A percentile compares a stretch with the other conserved stretches of the same genome.
phyloP scores from a whole-genome alignment of 331 rosid species.

The Stylosanthes scabra region DNA sequence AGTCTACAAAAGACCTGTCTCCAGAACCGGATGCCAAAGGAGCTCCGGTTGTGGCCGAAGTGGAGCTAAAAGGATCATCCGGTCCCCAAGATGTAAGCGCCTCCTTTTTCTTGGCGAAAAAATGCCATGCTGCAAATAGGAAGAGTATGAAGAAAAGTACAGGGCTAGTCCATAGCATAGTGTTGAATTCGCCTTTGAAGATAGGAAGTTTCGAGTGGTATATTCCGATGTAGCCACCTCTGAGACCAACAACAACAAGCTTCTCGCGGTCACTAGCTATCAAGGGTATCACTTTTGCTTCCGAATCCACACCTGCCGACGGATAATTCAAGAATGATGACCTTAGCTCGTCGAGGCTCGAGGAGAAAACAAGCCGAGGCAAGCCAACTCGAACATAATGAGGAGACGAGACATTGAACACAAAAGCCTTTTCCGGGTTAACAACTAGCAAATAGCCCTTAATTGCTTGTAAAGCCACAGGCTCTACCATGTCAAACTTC shows the following conservation, averaged over 20 bases:
- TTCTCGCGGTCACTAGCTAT: slow-evolving; percentile 87
- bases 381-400: slow-evolving; percentile 79
- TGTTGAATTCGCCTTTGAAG: slow-evolving; percentile 74
- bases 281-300: slow-evolving; percentile 58
- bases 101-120: slow-evolving; percentile 94
- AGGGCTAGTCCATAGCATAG: slow-evolving; percentile 93
- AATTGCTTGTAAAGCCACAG: slow-evolving; percentile 73
- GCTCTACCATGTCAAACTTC: slow-evolving; percentile 69
- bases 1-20: slow-evolving; percentile 74
- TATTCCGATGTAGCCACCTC: slow-evolving; percentile 92
- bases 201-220: slow-evolving; percentile 85
- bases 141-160: slow-evolving; percentile 84
- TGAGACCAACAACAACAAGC: slow-evolving; percentile 88
- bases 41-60: slow-evolving; percentile 65
- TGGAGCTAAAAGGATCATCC: slow-evolving; percentile 80
- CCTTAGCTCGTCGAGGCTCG: slow-evolving; percentile 73
- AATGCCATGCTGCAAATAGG: slow-evolving; percentile 89
- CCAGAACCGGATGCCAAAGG: slow-evolving; percentile 71
- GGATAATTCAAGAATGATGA: slow-evolving; percentile 78
- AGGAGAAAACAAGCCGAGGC: slow-evolving; percentile 75
- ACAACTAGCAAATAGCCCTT: slow-evolving; percentile 80
- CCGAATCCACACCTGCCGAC: slow-evolving; percentile 42
- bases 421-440: slow-evolving; percentile 55
- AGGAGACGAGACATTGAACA: slow-evolving; percentile 79
- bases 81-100: slow-evolving; percentile 99